Evolutionary conservation across 148 eudicot species (phyloP).

Genomic region (Euryodendron excelsum): DNA sequence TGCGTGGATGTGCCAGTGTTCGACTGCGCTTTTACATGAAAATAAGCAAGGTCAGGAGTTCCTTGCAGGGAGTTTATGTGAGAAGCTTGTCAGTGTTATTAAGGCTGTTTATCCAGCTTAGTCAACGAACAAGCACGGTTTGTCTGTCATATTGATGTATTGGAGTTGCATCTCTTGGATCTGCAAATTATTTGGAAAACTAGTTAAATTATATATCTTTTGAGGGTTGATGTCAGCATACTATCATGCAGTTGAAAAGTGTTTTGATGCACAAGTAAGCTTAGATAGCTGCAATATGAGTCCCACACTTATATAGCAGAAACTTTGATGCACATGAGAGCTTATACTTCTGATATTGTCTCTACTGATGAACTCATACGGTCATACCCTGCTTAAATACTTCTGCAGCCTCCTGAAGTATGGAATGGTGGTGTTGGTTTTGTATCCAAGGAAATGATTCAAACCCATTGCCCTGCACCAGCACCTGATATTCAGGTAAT

Average conservation of each 20-base stretch:
- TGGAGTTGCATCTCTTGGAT: no score
- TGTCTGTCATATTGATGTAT: no score
- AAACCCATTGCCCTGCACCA: conserved; percentile 77
- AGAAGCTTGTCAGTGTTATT: not conserved
- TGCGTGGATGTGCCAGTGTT: no score
- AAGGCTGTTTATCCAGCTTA: not conserved
- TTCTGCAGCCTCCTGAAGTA: conserved; percentile 76
- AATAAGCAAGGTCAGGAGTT: not conserved
- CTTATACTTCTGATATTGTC: not conserved
- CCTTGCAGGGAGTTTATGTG: not conserved
- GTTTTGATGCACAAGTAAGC: not conserved
- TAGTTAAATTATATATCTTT: no score
- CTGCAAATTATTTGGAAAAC: no score
- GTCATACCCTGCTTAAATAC: conserved; percentile 6
- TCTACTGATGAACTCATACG: not conserved
- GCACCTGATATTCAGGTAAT: conserved; percentile 73
- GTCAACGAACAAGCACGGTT: not conserved
- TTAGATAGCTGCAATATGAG: not conserved
- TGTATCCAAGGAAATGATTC: conserved; percentile 83
- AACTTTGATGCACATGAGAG: no score
- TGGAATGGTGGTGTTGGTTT: conserved; percentile 95
- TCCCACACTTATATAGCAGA: not conserved
- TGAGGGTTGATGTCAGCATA: no score
- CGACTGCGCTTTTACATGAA: not conserved
- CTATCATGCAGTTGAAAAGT: no score